These are phyloP conservation scores for Crithidia thermophila DNA, from an alignment of 208 protist genomes.

Conservation along the genomic window DNA sequence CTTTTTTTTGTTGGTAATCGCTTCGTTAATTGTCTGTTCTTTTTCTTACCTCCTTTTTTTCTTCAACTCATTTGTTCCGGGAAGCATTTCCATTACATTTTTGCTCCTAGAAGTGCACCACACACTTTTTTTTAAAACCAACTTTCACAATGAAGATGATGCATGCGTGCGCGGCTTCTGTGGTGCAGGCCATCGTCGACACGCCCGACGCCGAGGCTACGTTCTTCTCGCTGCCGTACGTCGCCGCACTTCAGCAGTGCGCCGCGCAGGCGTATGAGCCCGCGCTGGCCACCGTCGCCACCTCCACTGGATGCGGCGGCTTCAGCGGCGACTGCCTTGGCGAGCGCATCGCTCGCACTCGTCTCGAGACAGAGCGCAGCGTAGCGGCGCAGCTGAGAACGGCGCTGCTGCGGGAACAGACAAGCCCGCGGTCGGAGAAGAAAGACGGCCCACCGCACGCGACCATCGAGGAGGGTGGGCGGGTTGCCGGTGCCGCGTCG, in stretches of 20 bases:
- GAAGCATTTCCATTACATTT: too few relatives aligned
- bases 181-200: constrained; percentile 29
- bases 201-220: constrained; percentile 54
- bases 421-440: background rate
- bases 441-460: background rate
- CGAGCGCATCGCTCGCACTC: constrained; percentile 17
- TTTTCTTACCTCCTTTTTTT: too few relatives aligned
- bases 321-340: constrained; percentile 19
- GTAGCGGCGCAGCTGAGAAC: constrained; percentile 20
- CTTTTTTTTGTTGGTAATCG: background rate
- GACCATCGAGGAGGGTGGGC: background rate
- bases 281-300: constrained; percentile 13
- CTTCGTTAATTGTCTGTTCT: constrained; percentile 17
- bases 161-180: background rate
- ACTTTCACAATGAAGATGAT: background rate
- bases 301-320: constrained; percentile 13
- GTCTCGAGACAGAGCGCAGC: constrained; percentile 31
- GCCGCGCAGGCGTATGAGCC: constrained; percentile 6
- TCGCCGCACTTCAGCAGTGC: constrained; percentile 62
- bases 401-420: constrained; percentile 14
- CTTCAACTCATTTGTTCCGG: too few relatives aligned
- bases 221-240: constrained; percentile 71
- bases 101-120: too few relatives aligned
- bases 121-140: constrained; percentile 8
- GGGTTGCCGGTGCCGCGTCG: too few relatives aligned